Percentiles rank a stretch among this genome's conserved stretches.
phyloP scores from a whole-genome alignment of 768 basidiomycete species.

The Sarcomyxa edulis region DNA sequence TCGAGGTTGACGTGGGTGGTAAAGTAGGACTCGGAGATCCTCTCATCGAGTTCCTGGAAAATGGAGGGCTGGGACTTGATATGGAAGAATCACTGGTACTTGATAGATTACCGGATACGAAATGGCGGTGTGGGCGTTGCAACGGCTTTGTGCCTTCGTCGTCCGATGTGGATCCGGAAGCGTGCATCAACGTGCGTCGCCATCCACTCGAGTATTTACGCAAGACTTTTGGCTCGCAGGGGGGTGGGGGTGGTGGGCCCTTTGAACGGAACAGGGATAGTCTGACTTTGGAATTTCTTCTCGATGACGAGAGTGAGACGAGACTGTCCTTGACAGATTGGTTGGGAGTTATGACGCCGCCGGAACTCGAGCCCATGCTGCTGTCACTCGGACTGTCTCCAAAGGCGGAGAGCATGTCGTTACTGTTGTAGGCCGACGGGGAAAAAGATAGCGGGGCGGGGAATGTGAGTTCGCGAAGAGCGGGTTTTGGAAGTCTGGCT shows the following conservation, averaged over 20 bases:
- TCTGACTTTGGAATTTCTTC: conserved; percentile 12
- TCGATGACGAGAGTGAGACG: conserved; percentile 16
- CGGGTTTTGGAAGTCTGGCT: conserved; percentile 23
- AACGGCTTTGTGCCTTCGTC: conserved; percentile 29
- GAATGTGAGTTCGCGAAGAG: conserved; percentile 59
- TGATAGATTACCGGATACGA: conserved; percentile 39
- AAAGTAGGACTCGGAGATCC: not conserved
- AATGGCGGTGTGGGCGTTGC: conserved; percentile 32
- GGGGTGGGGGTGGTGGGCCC: conserved; percentile 37
- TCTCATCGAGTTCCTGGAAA: conserved; percentile 10
- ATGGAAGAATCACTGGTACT: conserved; percentile 43
- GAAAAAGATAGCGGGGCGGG: conserved; percentile 66
- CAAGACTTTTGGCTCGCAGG: conserved; percentile 38
- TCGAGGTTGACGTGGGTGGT: conserved; percentile 10
- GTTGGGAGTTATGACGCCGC: too few species aligned
- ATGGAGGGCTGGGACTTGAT: conserved; percentile 22
- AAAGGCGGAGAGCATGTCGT: too few species aligned
- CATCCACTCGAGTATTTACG: conserved; percentile 44
- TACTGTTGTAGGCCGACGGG: too few species aligned
- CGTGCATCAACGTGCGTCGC: conserved; percentile 29
- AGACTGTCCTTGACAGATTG: too few species aligned
- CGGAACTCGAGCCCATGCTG: too few species aligned
- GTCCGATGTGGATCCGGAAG: conserved; percentile 25
- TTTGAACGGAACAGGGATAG: conserved; percentile 33
- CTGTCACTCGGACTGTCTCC: too few species aligned